These are phyloP conservation scores for Ophiocordyceps unilateralis DNA, from an alignment of 2,329 filamentous ascomycete genomes.

Conservation along the genomic window DNA sequence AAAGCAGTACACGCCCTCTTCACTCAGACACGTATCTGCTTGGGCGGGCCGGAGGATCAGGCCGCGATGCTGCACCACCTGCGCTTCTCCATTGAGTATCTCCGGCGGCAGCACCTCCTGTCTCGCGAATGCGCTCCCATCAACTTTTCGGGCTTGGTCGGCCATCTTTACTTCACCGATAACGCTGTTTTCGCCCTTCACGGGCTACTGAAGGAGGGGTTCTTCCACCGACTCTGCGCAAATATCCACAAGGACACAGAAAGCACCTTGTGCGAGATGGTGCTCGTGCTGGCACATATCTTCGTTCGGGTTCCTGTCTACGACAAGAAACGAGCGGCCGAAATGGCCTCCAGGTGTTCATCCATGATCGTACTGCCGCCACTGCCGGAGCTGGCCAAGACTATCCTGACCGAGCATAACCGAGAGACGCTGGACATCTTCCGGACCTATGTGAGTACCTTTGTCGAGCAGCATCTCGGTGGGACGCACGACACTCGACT, in stretches of 20 bases:
- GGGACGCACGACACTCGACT: constrained; percentile 32
- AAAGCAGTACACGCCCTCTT: constrained; percentile 48
- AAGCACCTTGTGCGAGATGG: constrained; percentile 36
- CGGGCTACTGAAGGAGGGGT: constrained; percentile 52
- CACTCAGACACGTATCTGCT: constrained; percentile 50
- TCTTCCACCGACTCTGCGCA: constrained; percentile 45
- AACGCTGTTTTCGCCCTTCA: constrained; percentile 65
- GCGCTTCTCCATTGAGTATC: constrained; percentile 66
- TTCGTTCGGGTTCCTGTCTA: constrained; percentile 43
- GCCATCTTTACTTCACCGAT: constrained; percentile 61
- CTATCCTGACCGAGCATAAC: constrained; percentile 45
- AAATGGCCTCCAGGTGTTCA: constrained; percentile 35
- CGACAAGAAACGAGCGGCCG: constrained; percentile 24
- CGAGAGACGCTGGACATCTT: constrained; percentile 47
- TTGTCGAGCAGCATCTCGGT: constrained; percentile 44
- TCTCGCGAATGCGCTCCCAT: constrained; percentile 42
- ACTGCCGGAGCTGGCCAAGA: constrained; percentile 38
- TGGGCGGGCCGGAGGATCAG: constrained; percentile 51
- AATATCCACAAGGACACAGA: constrained; percentile 32
- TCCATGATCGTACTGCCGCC: constrained; percentile 49
- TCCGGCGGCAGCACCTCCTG: constrained; percentile 51
- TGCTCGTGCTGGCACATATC: constrained; percentile 53
- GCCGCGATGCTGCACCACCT: constrained; percentile 59
- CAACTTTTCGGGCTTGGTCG: constrained; percentile 54
- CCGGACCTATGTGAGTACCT: constrained; percentile 51